Conservation (phyloP, 2,329 filamentous ascomycete species). For the Trichophyton equinum region DNA sequence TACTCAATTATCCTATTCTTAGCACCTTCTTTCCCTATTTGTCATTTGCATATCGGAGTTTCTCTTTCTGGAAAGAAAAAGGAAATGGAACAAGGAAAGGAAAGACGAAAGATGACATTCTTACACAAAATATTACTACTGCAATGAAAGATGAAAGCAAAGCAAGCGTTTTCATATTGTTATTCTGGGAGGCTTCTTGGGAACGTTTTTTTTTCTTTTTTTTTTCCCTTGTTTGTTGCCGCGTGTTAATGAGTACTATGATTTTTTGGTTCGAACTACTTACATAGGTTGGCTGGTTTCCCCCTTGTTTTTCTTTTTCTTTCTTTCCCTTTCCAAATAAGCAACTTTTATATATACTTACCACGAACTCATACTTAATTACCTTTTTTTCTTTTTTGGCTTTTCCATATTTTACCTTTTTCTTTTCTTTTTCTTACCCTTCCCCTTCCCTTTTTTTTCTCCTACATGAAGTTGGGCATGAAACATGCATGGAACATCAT, state of each 20-base stretch:
- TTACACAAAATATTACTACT: background rate
- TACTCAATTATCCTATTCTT: background rate
- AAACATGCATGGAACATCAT: constrained; percentile 2
- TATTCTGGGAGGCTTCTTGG: background rate
- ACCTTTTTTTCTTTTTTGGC: background rate
- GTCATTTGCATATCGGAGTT: background rate
- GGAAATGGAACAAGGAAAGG: background rate
- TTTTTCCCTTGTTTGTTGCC: too few relatives aligned
- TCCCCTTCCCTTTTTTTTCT: background rate
- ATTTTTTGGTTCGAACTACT: too few relatives aligned
- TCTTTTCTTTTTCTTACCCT: background rate
- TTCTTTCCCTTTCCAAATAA: background rate
- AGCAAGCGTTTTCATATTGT: background rate
- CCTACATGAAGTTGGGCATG: background rate
- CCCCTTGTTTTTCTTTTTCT: background rate
- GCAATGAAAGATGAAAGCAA: background rate
- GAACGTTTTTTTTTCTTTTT: too few relatives aligned
- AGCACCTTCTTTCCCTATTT: background rate
- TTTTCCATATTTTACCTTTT: background rate
- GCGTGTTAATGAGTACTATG: too few relatives aligned
- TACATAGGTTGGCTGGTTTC: background rate
- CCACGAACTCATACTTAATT: background rate
- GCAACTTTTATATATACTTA: background rate
- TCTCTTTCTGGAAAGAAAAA: background rate
- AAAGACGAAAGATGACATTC: background rate